These are phyloP conservation scores for Aspergillus novoparasiticus DNA, from an alignment of 2,329 filamentous ascomycete species.

Conservation along the genomic window DNA sequence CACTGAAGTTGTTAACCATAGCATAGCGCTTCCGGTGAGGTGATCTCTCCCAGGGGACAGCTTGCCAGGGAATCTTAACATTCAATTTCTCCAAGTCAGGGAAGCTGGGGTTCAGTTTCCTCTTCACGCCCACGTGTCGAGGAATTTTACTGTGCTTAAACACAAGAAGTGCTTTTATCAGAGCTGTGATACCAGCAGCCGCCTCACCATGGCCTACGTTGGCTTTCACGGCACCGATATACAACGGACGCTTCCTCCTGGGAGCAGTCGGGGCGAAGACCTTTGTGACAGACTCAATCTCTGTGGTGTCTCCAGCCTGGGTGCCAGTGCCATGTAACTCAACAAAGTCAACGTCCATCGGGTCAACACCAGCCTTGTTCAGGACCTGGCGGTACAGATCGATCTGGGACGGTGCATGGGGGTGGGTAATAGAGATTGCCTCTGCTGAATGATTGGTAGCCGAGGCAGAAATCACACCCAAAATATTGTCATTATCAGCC, in stretches of 20 bases:
- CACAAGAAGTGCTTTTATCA: slow-evolving; percentile 69
- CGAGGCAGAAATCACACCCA: slow-evolving; percentile 47
- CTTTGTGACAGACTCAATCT: slow-evolving; percentile 40
- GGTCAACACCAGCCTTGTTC: slow-evolving; percentile 37
- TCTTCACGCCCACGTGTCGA: slow-evolving; percentile 68
- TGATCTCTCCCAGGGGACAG: neutral
- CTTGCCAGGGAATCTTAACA: neutral
- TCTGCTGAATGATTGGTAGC: slow-evolving; percentile 49
- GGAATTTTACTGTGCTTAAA: slow-evolving; percentile 64
- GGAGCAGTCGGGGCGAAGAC: slow-evolving; percentile 52
- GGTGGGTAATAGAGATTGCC: slow-evolving; percentile 50
- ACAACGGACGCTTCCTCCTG: slow-evolving; percentile 27
- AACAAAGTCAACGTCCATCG: slow-evolving; percentile 41
- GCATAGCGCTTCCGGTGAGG: neutral
- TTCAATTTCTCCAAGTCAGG: neutral
- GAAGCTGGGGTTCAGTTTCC: neutral
- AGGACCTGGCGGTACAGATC: slow-evolving; percentile 42
- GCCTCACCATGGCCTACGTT: slow-evolving; percentile 52
- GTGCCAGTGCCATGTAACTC: slow-evolving; percentile 46
- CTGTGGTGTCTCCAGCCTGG: slow-evolving; percentile 41
- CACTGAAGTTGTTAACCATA: neutral
- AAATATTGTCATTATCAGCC: slow-evolving; percentile 50
- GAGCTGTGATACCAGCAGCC: slow-evolving; percentile 34
- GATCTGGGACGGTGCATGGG: slow-evolving; percentile 43
- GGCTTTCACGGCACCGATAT: slow-evolving; percentile 36